phyloP scores from a whole-genome alignment of 1,139 yeast genomes.

The Saccharomycopsis hybrid region DNA sequence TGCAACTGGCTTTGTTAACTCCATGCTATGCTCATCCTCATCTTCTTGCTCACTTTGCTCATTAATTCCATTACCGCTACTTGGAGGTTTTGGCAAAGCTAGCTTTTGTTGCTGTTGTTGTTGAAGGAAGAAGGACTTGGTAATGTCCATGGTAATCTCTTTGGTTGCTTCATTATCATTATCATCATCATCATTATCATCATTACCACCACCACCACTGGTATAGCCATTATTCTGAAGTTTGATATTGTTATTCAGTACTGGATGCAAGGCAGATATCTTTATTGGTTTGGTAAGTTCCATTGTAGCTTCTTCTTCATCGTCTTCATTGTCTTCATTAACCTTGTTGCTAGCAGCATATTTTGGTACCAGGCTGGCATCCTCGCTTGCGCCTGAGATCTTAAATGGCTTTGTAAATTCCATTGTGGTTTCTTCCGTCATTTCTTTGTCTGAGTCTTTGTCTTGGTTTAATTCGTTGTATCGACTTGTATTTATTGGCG shows the following conservation, averaged over 20 bases:
- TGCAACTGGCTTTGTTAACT: conserved; percentile 7
- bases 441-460: neutral
- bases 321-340: conserved; percentile 3
- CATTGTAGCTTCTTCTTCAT: conserved; percentile 23
- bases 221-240: neutral
- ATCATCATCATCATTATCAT: neutral
- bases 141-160: conserved; percentile 26
- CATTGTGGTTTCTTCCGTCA: conserved; percentile 4
- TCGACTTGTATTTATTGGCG: no score
- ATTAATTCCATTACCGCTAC: neutral
- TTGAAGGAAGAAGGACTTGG: conserved; percentile 12
- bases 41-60: conserved; percentile 3
- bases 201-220: neutral
- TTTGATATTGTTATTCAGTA: neutral
- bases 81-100: neutral
- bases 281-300: conserved; percentile 23
- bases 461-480: neutral
- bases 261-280: neutral
- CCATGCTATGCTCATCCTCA: conserved; percentile 7
- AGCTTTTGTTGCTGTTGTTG: neutral
- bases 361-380: neutral
- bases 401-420: conserved; percentile 9
- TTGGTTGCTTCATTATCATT: conserved; percentile 2
- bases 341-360: neutral
- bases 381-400: neutral